Evolutionary conservation across 257 asterid genomes (phyloP), one percentile per base, ranked within the genome.

Genomic region (Cruciata laevipes): DNA sequence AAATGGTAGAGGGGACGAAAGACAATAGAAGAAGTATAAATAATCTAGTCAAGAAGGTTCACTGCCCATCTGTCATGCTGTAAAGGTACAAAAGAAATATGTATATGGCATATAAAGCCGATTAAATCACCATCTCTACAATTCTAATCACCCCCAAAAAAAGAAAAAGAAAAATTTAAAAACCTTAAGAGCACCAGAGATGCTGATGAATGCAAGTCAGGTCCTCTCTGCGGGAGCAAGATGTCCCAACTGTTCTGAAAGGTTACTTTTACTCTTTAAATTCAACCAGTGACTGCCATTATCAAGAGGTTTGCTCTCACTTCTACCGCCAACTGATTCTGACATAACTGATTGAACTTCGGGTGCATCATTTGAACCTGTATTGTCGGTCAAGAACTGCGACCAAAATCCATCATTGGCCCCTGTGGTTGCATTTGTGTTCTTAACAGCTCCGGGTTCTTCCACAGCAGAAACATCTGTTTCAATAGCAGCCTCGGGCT

Each of bases 331-430:
- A 4, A 59, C 78, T 1, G 51, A 69, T 56, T 75, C 87, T 76
- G 72, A 79, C 75, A 77, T 77, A 61, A 80, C 91, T 0, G 81
- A 63, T 55, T 75, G 86, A 67, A 72, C 75, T 65, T 86, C 91
- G 10, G 88, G 65, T 1, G 84, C 78, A 72, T 77, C 82, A 53
- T 76, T 79, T 24, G 88, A 80, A 68, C 92, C 96, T 14, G 97
- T 96, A 80, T 84, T 93, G 76, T 93, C 99, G 0, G 96, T 88
- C 69, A 93, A 87, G 79, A 93, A 93, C 64, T 93, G 97, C 68
- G 90, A 95, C 99, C 99, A 93, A 27, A 93, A 93, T 32, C 83
- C 85, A 81, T 93, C 97, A 79, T 93, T 93, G 61, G 71, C 92
- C 66, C 96, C 95, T 11, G 92, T 72, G 75, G 79, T 74, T 59